Evolutionary conservation across 495 filamentous ascomycete species (phyloP), one percentile per base, ranked within the genome.

Genomic region (Geoglossum glabrum): DNA sequence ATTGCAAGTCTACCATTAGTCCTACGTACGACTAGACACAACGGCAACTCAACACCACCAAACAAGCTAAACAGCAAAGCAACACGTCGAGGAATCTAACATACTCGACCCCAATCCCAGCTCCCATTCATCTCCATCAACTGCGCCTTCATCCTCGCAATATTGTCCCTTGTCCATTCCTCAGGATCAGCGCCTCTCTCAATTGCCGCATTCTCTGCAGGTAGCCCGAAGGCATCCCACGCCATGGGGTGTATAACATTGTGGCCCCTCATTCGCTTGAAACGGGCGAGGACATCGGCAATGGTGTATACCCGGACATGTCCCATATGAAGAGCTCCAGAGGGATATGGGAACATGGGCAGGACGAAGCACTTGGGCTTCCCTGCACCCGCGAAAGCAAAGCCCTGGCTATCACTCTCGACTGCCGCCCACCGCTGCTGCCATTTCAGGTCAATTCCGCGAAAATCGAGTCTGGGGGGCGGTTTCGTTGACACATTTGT

Each of bases 301-400:
- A 95, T 90, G 19, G 88, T 90, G 72, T 94, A 95, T 50, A 92
- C 86, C 1, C 88, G 79, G 15, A 94, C 73, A 67, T 95, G 88
- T 17, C 88, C 88, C 64, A 95, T 80, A 67, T 95, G 88, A n/a
- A 95, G 76, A 28, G 81, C 81, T 9, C 88, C 88, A 0, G 88
- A 94, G 1, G 88, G 88, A 67, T 95, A 95, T 1, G 88, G 88
- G 64, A 94, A 94, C 88, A 95, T 95, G 57, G 88, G 83, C 23
- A 92, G 72, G 62, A 94, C 78, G 65, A 90, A 95, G 62, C 78
- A 83, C 62, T 79, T 82, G 17, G 73, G 70, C 30, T 71, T 73
- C 13, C 61, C 40, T 10, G 40, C 15, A 26, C 33, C 55, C 28
- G 15, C 33, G 31, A 15, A n/a, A n/a, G 27, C 19, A 45, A 47